phyloP scores from a whole-genome alignment of 2,329 filamentous ascomycete genomes.

The Myriosclerotinia scirpicola region DNA sequence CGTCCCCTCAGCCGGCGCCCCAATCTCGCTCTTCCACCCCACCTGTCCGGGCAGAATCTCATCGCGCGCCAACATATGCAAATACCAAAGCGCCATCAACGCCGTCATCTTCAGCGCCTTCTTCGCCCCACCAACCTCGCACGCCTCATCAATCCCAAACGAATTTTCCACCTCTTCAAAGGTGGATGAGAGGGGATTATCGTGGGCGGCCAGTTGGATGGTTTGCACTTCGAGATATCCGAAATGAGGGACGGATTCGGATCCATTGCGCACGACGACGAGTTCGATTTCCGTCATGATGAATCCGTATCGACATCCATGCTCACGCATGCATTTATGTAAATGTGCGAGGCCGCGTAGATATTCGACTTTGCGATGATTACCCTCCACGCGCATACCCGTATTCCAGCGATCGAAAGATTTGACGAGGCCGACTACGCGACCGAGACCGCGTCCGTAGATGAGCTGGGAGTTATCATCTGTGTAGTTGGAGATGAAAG shows the following conservation, averaged over 20 bases:
- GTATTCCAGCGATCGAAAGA: slow-evolving; percentile 95
- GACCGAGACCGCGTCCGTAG: slow-evolving; percentile 53
- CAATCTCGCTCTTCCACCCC: slow-evolving; percentile 69
- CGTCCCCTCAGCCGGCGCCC: slow-evolving; percentile 71
- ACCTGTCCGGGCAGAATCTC: slow-evolving; percentile 59
- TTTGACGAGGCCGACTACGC: slow-evolving; percentile 83
- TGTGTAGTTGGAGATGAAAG: slow-evolving; percentile 53
- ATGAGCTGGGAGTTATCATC: slow-evolving; percentile 50
- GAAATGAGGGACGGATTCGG: slow-evolving; percentile 71
- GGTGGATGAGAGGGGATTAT: slow-evolving; percentile 28
- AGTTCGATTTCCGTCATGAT: slow-evolving; percentile 96
- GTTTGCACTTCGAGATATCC: slow-evolving; percentile 78
- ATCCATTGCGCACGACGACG: slow-evolving; percentile 81
- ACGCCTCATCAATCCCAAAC: slow-evolving; percentile 32
- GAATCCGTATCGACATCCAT: slow-evolving; percentile 91
- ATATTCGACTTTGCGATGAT: slow-evolving; percentile 85
- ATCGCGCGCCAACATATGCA: slow-evolving; percentile 69
- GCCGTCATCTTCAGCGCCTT: slow-evolving; percentile 68
- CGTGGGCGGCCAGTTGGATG: slow-evolving; percentile 54
- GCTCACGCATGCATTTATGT: slow-evolving; percentile 90
- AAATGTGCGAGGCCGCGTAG: slow-evolving; percentile 82
- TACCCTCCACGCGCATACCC: slow-evolving; percentile 82
- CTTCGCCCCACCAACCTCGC: slow-evolving; percentile 42
- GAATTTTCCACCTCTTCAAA: slow-evolving; percentile 28
- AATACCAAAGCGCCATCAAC: slow-evolving; percentile 72